These are phyloP conservation scores for Ligustrum vulgare DNA, from an alignment of 257 asterid species.

Conservation along the genomic window DNA sequence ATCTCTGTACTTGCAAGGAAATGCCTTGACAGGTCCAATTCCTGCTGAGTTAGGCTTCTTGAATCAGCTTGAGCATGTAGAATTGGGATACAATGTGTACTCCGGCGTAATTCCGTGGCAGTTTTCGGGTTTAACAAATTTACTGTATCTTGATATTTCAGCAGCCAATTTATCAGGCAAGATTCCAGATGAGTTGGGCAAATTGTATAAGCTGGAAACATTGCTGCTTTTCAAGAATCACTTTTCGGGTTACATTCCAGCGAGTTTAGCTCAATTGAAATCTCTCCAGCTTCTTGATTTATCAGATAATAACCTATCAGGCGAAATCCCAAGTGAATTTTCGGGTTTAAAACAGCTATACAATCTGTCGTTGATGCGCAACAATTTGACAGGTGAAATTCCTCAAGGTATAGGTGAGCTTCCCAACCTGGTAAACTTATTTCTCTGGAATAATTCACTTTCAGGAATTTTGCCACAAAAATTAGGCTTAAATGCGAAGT, in stretches of 20 bases:
- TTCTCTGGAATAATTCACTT: slow-evolving; percentile 46
- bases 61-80: slow-evolving; percentile 30
- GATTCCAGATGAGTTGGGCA: slow-evolving; percentile 37
- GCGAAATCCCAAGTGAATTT: slow-evolving; percentile 36
- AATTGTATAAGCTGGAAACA: slow-evolving; percentile 23
- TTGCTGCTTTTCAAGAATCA: slow-evolving; percentile 41
- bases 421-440: slow-evolving; percentile 29
- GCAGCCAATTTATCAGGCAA: slow-evolving; percentile 36
- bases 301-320: slow-evolving; percentile 42
- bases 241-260: slow-evolving; percentile 34
- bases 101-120: slow-evolving; percentile 38
- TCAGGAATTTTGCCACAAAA: slow-evolving; percentile 39
- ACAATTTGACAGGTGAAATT: slow-evolving; percentile 33
- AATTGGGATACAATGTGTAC: slow-evolving; percentile 39
- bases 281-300: slow-evolving; percentile 35
- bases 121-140: slow-evolving; percentile 34
- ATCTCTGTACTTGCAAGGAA: slow-evolving; percentile 51
- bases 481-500: slow-evolving; percentile 44
- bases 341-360: slow-evolving; percentile 30
- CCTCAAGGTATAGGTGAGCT: slow-evolving; percentile 32
- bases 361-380: slow-evolving; percentile 36
- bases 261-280: slow-evolving; percentile 27
- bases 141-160: slow-evolving; percentile 40
- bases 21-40: slow-evolving; percentile 33
- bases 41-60: slow-evolving; percentile 38